A percentile compares a stretch with the other conserved stretches of the same genome.
Evolutionary conservation across 108 stramenopile species (phyloP).

Genomic region (Conticribra weissflogii): DNA sequence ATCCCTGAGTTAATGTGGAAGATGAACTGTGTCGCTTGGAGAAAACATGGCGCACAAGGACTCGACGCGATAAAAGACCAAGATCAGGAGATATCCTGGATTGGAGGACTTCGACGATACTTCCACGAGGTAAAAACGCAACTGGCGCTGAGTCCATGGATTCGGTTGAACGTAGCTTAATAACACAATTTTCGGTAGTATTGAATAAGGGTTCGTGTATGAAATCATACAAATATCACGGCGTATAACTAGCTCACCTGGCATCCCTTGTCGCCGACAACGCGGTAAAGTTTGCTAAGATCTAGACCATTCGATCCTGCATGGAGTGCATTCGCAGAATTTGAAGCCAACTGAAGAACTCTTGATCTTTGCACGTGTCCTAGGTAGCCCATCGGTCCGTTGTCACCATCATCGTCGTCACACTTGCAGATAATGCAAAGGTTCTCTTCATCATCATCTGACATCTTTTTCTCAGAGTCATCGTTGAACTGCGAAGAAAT

Average conservation of each 20-base stretch:
- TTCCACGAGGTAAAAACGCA: conserved; percentile 73
- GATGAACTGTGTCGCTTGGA: conserved; percentile 20
- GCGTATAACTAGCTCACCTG: conserved; percentile 51
- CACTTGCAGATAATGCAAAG: conserved; percentile 91
- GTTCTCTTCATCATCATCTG: conserved; percentile 72
- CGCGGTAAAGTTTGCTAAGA: conserved; percentile 65
- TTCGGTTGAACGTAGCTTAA: conserved; percentile 79
- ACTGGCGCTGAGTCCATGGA: conserved; percentile 86
- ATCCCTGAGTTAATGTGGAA: conserved; percentile 62
- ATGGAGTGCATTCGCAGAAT: conserved; percentile 26
- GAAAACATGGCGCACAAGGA: conserved; percentile 67
- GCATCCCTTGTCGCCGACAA: conserved; percentile 89
- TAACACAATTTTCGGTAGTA: too few relatives aligned
- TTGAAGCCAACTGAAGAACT: conserved; percentile 65
- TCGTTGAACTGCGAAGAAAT: conserved; percentile 61
- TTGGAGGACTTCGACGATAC: conserved; percentile 74
- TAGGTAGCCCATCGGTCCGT: conserved; percentile 88
- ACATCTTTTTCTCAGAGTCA: conserved; percentile 42
- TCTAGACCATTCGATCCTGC: conserved; percentile 17
- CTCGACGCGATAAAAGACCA: conserved; percentile 79
- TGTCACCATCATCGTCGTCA: conserved; percentile 85
- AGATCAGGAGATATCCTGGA: conserved; percentile 70
- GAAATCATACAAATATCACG: conserved; percentile 4
- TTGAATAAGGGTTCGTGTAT: neutral
- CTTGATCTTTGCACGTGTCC: conserved; percentile 89